These are phyloP conservation scores for Turritis glabra DNA, from an alignment of 345 rosid genomes.

Conservation along the genomic window DNA sequence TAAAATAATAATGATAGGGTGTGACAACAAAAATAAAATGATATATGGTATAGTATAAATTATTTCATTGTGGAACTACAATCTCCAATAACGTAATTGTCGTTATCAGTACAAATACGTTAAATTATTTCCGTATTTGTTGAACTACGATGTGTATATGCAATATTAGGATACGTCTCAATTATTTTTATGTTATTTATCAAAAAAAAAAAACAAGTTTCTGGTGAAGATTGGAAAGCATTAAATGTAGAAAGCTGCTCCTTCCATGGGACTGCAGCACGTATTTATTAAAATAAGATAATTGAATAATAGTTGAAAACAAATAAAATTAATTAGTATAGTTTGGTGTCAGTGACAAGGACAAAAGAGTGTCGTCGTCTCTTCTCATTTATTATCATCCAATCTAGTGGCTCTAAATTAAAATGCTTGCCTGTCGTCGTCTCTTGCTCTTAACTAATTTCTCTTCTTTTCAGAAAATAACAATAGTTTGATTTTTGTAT, in stretches of 20 bases:
- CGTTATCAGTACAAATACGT: too few relatives aligned
- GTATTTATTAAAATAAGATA: slow-evolving; percentile 10
- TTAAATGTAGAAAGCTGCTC: slow-evolving; percentile 34
- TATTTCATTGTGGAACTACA: too few relatives aligned
- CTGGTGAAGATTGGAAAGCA: slow-evolving; percentile 22
- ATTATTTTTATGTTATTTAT: background rate
- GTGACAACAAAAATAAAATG: too few relatives aligned
- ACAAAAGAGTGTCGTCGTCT: slow-evolving; percentile 34
- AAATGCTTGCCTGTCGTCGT: slow-evolving; percentile 16
- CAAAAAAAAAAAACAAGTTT: background rate
- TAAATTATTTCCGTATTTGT: background rate
- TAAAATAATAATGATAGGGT: too few relatives aligned
- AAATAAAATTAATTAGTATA: background rate
- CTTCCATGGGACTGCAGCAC: slow-evolving; percentile 16
- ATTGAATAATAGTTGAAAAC: background rate
- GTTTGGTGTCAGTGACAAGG: slow-evolving; percentile 28
- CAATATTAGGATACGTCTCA: background rate
- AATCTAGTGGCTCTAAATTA: slow-evolving; percentile 24
- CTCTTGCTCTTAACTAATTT: slow-evolving; percentile 10
- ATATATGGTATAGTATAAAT: too few relatives aligned
- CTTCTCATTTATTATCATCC: slow-evolving; percentile 25
- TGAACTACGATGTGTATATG: background rate
- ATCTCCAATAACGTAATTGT: too few relatives aligned
- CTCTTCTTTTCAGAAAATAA: background rate
- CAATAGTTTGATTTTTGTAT: background rate